A percentile compares a stretch with the other conserved stretches of the same genome.
These are phyloP conservation scores for Sporobolus alterniflorus DNA, from an alignment of 202 grass and related monocot species.

Conservation along the genomic window DNA sequence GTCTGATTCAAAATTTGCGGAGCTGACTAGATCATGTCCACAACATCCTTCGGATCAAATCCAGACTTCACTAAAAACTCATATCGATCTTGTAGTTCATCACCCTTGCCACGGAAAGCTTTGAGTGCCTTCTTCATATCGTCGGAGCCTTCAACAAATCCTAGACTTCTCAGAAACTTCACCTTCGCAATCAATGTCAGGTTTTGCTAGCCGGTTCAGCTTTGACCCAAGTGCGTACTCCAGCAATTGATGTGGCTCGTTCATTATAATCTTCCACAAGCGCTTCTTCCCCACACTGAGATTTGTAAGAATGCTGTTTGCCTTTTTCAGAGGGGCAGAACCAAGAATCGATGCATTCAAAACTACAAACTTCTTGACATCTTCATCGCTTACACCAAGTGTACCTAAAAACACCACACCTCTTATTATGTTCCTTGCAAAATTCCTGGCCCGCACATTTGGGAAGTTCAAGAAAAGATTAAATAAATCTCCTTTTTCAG, in stretches of 20 bases:
- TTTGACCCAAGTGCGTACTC: slow-evolving; percentile 55
- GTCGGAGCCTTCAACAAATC: slow-evolving; percentile 58
- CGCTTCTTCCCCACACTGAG: slow-evolving; percentile 49
- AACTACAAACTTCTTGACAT: slow-evolving; percentile 57
- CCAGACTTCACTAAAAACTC: slow-evolving; percentile 64
- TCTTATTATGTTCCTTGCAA: slow-evolving; percentile 44
- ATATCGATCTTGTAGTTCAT: slow-evolving; percentile 58
- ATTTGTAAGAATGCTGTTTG: slow-evolving; percentile 52
- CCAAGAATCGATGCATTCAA: slow-evolving; percentile 52
- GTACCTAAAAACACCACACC: slow-evolving; percentile 46
- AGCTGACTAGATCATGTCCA: slow-evolving; percentile 49
- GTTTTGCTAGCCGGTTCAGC: slow-evolving; percentile 30
- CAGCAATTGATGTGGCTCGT: slow-evolving; percentile 52
- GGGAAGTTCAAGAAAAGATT: slow-evolving; percentile 66
- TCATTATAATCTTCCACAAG: slow-evolving; percentile 54
- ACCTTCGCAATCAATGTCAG: slow-evolving; percentile 32
- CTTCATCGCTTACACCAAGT: slow-evolving; percentile 32
- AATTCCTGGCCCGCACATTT: slow-evolving; percentile 38
- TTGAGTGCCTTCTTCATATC: slow-evolving; percentile 63
- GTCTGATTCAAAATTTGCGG: slow-evolving; percentile 71
- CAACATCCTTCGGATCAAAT: slow-evolving; percentile 53
- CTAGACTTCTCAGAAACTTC: slow-evolving; percentile 59
- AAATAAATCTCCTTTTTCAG: slow-evolving; percentile 43
- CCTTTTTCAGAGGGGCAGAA: slow-evolving; percentile 45
- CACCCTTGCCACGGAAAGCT: slow-evolving; percentile 66